Conservation (phyloP, 2,329 filamentous ascomycete genomes). For the Pestalotiopsis sp. region DNA sequence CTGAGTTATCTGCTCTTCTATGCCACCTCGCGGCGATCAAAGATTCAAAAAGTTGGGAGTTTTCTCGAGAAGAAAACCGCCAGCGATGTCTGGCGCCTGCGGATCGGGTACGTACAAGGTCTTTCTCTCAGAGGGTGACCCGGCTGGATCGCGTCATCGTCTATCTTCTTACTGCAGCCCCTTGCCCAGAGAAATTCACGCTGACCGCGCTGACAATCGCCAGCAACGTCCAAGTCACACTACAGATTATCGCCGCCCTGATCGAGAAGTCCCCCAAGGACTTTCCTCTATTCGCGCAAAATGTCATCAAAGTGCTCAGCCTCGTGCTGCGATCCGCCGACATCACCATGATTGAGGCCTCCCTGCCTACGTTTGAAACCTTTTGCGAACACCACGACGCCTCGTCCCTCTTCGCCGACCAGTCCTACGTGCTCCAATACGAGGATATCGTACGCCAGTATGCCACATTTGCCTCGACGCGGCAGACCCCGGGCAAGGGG, state of each 20-base stretch:
- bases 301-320: slow-evolving; percentile 82
- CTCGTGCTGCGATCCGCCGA: slow-evolving; percentile 84
- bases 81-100: slow-evolving; percentile 85
- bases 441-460: slow-evolving; percentile 81
- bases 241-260: slow-evolving; percentile 87
- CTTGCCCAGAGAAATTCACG: slow-evolving; percentile 2
- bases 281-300: slow-evolving; percentile 83
- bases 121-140: background rate
- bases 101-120: slow-evolving; percentile 71
- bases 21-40: slow-evolving; percentile 89
- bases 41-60: slow-evolving; percentile 92
- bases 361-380: slow-evolving; percentile 80
- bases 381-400: slow-evolving; percentile 90
- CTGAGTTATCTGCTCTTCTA: slow-evolving; percentile 97
- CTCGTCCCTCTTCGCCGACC: slow-evolving; percentile 82
- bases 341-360: slow-evolving; percentile 91
- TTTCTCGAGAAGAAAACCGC: slow-evolving; percentile 95
- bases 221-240: slow-evolving; percentile 91
- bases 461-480: slow-evolving; percentile 75
- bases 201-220: background rate
- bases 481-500: slow-evolving; percentile 51
- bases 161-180: slow-evolving; percentile 4
- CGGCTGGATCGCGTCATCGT: background rate
- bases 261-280: slow-evolving; percentile 93
- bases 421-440: slow-evolving; percentile 80